Evolutionary conservation across 2,329 filamentous ascomycete species (phyloP).

Genomic region (Chaetothyriales sp.): DNA sequence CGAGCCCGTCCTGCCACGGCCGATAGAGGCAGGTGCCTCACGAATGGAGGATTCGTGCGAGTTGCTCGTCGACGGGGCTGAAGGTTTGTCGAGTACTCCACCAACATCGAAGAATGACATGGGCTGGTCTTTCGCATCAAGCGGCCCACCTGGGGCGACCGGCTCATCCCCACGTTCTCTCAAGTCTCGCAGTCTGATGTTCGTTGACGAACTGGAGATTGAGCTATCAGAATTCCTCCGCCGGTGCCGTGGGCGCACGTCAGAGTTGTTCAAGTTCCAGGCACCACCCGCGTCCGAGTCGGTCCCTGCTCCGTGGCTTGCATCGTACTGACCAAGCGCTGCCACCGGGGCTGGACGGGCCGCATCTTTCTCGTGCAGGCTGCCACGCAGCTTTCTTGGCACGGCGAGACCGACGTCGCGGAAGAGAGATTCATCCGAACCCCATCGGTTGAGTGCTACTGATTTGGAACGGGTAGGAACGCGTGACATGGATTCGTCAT

Average conservation of each 20-base stretch:
- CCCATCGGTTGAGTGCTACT: slow-evolving; percentile 56
- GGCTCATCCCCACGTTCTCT: slow-evolving; percentile 5
- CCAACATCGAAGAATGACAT: slow-evolving; percentile 80
- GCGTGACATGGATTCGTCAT: slow-evolving; percentile 24
- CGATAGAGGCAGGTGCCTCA: slow-evolving; percentile 5
- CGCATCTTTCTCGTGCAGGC: slow-evolving; percentile 1
- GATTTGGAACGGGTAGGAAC: slow-evolving; percentile 38
- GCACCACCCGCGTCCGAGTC: background rate
- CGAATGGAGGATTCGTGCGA: slow-evolving; percentile 12
- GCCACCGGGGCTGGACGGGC: slow-evolving; percentile 10
- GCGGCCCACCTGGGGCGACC: background rate
- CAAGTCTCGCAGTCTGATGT: slow-evolving; percentile 12
- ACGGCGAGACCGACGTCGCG: slow-evolving; percentile 60
- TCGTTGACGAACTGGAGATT: slow-evolving; percentile 11
- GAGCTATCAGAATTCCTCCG: slow-evolving; percentile 7
- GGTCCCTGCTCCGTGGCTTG: background rate
- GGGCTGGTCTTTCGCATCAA: slow-evolving; percentile 20
- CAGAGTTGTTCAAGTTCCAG: background rate
- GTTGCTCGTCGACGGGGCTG: slow-evolving; percentile 21
- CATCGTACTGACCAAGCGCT: slow-evolving; percentile 1
- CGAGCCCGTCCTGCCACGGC: slow-evolving; percentile 6
- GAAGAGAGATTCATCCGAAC: slow-evolving; percentile 83
- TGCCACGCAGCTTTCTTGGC: slow-evolving; percentile 34
- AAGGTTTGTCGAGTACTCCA: slow-evolving; percentile 45
- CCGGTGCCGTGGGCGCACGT: background rate